phyloP scores from a whole-genome alignment of 2,329 filamentous ascomycete genomes.

The Periconia digitata region DNA sequence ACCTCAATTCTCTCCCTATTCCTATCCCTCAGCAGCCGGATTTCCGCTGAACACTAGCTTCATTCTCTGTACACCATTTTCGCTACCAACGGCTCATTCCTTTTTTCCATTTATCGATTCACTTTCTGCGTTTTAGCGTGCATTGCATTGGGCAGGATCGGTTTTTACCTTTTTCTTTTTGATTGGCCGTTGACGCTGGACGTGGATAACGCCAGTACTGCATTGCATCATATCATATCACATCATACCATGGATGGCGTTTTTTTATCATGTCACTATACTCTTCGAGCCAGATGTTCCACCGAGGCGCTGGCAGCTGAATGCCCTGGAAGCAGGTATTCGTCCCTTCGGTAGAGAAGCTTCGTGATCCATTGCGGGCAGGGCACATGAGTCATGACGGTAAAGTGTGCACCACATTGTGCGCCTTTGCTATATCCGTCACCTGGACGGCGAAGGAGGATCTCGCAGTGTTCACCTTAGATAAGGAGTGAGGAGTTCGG shows the following conservation, averaged over 20 bases:
- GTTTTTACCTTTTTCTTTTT: slow-evolving; percentile 7
- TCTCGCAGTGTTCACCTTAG: too few species aligned
- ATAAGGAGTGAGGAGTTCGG: too few species aligned
- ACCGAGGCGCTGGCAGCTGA: background rate
- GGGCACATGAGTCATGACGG: too few species aligned
- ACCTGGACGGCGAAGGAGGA: too few species aligned
- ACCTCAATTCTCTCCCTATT: slow-evolving; percentile 42
- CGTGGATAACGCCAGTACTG: slow-evolving; percentile 8
- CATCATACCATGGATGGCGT: slow-evolving; percentile 26
- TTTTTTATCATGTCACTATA: slow-evolving; percentile 8
- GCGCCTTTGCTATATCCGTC: too few species aligned
- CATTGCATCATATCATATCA: slow-evolving; percentile 12
- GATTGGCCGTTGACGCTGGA: slow-evolving; percentile 15
- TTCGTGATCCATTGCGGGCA: too few species aligned
- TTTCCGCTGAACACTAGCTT: slow-evolving; percentile 26
- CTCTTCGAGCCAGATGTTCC: background rate
- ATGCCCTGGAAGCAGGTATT: background rate
- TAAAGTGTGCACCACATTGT: too few species aligned
- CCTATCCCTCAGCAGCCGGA: slow-evolving; percentile 41
- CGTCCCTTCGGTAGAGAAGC: too few species aligned
- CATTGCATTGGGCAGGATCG: slow-evolving; percentile 34
- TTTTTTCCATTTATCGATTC: slow-evolving; percentile 12
- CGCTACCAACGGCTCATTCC: background rate
- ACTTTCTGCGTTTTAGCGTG: slow-evolving; percentile 40
- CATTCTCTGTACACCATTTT: slow-evolving; percentile 4